Evolutionary conservation across 164 flowering plant species (phyloP), one percentile per base, ranked within the genome.

Genomic region (Houttuynia cordata): DNA sequence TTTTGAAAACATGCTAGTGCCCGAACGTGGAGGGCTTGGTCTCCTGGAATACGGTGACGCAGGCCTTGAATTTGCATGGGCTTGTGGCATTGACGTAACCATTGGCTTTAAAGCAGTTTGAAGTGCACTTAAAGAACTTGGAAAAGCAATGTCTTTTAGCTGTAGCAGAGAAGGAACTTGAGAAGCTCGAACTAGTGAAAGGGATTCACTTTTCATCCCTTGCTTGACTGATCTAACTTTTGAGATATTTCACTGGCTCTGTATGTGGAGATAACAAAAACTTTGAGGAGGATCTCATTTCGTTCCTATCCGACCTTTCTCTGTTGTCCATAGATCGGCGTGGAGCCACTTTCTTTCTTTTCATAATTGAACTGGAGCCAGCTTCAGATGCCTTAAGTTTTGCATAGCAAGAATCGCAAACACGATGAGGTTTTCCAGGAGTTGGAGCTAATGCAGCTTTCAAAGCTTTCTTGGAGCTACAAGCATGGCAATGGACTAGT

Each of bases 351-450:
- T n/a, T 68, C 57, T 67, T 81, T 59, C 79, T 76, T 52, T 24
- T 72, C 39, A 70, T 50, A 56, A 24, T 59, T 10, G 76, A 55
- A 47, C 53, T 23, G 64, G 41, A 63, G 25, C 80, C 82, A 71
- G 73, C 60, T 63, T 79, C 88, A 7, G 75, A 59, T 25, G 80
- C 78, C 64, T 77, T 78, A 42, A 80, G 80, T 55, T 80, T 80
- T 30, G 66, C 62, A 67, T 75, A 78, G 56, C 87, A 82, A 63
- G 77, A 67, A 66, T 82, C 87, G 70, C 86, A 80, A 10, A 82
- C 87, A n/a, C 87, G 80, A 63, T 78, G 78, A n/a, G 82, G 87
- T 69, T 82, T 82, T 6, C 76, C 75, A n/a, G 81, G 77, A 61
- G 78, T 76, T 57, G 85, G 78, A 62, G 83, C 81, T 55, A 79